phyloP scores from a whole-genome alignment of 2,329 filamentous ascomycete species.

The Corniculantispora saksenae region DNA sequence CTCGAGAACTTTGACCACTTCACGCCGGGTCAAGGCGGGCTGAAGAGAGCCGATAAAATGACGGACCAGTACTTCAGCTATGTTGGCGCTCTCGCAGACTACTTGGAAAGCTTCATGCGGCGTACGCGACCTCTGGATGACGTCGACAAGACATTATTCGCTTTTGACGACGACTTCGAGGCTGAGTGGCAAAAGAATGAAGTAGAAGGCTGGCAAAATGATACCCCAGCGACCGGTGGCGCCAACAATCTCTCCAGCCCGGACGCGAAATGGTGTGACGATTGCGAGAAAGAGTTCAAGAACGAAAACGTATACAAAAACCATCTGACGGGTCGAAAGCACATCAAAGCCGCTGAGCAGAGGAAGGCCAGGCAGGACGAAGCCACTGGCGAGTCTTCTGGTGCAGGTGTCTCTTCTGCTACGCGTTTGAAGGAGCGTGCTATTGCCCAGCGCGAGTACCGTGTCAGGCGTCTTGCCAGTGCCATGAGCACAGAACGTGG shows the following conservation, averaged over 20 bases:
- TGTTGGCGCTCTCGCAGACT: constrained; percentile 74
- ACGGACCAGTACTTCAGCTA: constrained; percentile 94
- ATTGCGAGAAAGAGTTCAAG: constrained; percentile 92
- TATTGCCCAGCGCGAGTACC: constrained; percentile 84
- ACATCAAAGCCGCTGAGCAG: constrained; percentile 77
- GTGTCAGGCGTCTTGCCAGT: constrained; percentile 75
- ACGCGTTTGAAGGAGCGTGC: constrained; percentile 79
- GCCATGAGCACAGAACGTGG: constrained; percentile 84
- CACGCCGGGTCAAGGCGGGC: constrained; percentile 67
- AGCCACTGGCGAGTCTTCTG: constrained; percentile 30
- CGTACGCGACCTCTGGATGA: constrained; percentile 85
- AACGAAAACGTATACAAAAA: constrained; percentile 93
- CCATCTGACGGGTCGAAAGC: constrained; percentile 89
- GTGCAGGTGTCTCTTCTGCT: constrained; percentile 36
- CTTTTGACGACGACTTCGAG: constrained; percentile 83
- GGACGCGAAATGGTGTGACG: constrained; percentile 82
- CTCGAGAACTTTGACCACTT: constrained; percentile 90
- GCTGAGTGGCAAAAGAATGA: constrained; percentile 78
- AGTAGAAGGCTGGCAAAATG: constrained; percentile 74
- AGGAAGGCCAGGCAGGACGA: constrained; percentile 53
- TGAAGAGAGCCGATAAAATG: constrained; percentile 81
- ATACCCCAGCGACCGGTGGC: constrained; percentile 41
- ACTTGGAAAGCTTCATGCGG: constrained; percentile 86
- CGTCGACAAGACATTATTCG: constrained; percentile 71
- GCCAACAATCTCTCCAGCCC: constrained; percentile 36